A percentile compares a stretch with the other conserved stretches of the same genome.
These are phyloP conservation scores for Phaffia rhodozyma DNA, from an alignment of 1,284 basidiomycete species.

Conservation along the genomic window DNA sequence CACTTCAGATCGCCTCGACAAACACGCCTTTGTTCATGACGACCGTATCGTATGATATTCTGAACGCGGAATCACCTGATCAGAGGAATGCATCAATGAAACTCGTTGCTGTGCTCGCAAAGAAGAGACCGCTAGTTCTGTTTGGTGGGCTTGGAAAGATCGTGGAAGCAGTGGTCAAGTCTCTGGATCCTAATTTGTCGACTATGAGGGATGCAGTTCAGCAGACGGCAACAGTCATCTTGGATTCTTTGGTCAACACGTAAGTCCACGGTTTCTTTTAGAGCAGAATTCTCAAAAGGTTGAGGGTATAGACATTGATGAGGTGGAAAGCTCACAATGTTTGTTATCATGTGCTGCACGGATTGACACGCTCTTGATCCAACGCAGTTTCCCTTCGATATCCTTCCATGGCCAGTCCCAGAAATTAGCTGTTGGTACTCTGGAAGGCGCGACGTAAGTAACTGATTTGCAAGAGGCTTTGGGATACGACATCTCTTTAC, in stretches of 20 bases:
- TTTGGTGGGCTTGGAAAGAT: constrained; percentile 75
- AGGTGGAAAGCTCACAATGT: not conserved
- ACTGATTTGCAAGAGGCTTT: not conserved
- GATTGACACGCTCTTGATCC: not conserved
- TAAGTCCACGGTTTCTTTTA: constrained; percentile 34
- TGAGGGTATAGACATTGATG: no score
- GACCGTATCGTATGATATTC: constrained; percentile 79
- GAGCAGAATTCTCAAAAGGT: no score
- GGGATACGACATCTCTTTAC: not conserved
- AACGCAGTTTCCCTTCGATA: constrained; percentile 71
- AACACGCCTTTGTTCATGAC: constrained; percentile 92
- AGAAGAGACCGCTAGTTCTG: constrained; percentile 79
- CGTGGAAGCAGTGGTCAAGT: constrained; percentile 92
- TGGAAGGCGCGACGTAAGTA: constrained; percentile 61
- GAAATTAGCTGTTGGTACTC: constrained; percentile 82
- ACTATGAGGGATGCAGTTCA: constrained; percentile 73
- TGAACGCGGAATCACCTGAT: constrained; percentile 62
- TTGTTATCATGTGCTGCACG: not conserved
- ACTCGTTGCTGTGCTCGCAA: constrained; percentile 83
- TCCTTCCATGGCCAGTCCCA: constrained; percentile 80
- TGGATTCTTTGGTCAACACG: constrained; percentile 80
- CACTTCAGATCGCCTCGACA: constrained; percentile 68
- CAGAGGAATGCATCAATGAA: constrained; percentile 83
- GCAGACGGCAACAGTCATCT: constrained; percentile 83
- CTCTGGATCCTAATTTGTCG: constrained; percentile 79